These are phyloP conservation scores for Aspergillus bridgeri DNA, from an alignment of 495 filamentous ascomycete species.

Conservation along the genomic window DNA sequence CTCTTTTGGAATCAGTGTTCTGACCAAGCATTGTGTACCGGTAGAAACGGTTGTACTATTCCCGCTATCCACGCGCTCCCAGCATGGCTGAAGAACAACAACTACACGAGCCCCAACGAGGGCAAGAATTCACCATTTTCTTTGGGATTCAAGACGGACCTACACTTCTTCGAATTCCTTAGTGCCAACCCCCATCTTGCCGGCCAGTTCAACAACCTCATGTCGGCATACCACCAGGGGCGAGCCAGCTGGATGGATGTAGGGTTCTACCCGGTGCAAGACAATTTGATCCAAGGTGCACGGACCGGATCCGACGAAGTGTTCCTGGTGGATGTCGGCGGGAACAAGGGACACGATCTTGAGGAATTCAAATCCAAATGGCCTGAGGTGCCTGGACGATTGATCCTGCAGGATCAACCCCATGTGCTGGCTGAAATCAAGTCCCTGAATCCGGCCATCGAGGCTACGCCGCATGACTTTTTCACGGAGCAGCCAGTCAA, in stretches of 20 bases:
- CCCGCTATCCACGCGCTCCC: slow-evolving; percentile 29
- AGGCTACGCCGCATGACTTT: slow-evolving; percentile 38
- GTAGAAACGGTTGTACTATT: slow-evolving; percentile 30
- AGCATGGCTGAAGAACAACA: slow-evolving; percentile 25
- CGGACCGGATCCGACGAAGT: slow-evolving; percentile 13
- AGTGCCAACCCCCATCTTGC: slow-evolving; percentile 18
- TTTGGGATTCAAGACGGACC: slow-evolving; percentile 26
- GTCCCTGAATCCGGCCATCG: slow-evolving; percentile 22
- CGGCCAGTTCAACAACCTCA: slow-evolving; percentile 47
- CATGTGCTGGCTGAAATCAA: slow-evolving; percentile 27
- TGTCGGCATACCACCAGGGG: slow-evolving; percentile 48
- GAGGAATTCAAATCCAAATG: slow-evolving; percentile 36
- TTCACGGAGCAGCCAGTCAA: slow-evolving; percentile 38
- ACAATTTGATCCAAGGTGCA: background rate
- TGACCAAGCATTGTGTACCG: background rate
- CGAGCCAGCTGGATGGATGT: slow-evolving; percentile 50
- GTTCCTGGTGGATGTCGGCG: slow-evolving; percentile 54
- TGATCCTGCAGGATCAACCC: slow-evolving; percentile 43
- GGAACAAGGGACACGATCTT: slow-evolving; percentile 49
- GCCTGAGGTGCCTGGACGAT: slow-evolving; percentile 27
- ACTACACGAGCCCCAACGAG: slow-evolving; percentile 29
- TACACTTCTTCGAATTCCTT: slow-evolving; percentile 35
- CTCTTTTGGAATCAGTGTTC: background rate
- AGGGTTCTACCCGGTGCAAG: slow-evolving; percentile 44
- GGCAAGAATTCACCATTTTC: slow-evolving; percentile 31